Conservation (phyloP, 305 asterid genomes). For the Rubia peregrina region DNA sequence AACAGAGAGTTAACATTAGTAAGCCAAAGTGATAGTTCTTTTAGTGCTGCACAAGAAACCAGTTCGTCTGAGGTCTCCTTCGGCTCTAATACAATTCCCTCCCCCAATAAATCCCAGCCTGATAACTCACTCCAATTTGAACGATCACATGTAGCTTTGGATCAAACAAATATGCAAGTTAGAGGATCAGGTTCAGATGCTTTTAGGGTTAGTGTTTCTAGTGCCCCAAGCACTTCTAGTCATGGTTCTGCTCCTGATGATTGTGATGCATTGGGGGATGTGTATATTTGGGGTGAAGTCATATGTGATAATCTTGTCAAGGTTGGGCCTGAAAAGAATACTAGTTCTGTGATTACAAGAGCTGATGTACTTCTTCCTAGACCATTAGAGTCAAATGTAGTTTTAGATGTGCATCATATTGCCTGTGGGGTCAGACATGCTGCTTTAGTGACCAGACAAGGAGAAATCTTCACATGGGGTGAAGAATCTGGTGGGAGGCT, state of each 20-base stretch:
- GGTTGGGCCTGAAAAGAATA: slow-evolving; percentile 71
- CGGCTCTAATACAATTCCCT: slow-evolving; percentile 49
- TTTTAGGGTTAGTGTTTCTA: slow-evolving; percentile 91
- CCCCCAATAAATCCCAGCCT: slow-evolving; percentile 49
- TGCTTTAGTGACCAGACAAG: slow-evolving; percentile 80
- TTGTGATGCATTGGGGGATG: slow-evolving; percentile 90
- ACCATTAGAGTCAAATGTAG: slow-evolving; percentile 72
- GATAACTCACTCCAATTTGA: slow-evolving; percentile 45
- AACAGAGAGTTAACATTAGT: slow-evolving; percentile 64
- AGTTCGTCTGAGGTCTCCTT: slow-evolving; percentile 69
- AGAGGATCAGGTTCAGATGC: slow-evolving; percentile 82
- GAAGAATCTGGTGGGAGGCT: slow-evolving; percentile 98
- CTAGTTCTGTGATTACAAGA: slow-evolving; percentile 54
- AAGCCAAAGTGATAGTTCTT: slow-evolving; percentile 75
- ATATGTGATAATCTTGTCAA: slow-evolving; percentile 67
- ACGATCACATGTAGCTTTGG: slow-evolving; percentile 72
- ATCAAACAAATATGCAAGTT: slow-evolving; percentile 73
- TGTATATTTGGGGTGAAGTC: slow-evolving; percentile 98
- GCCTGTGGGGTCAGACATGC: slow-evolving; percentile 94
- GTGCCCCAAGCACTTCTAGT: slow-evolving; percentile 98
- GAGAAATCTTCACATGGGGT: slow-evolving; percentile 96
- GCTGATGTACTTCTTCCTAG: slow-evolving; percentile 80
- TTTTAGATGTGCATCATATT: slow-evolving; percentile 77
- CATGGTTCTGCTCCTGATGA: slow-evolving; percentile 94
- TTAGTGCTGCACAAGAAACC: slow-evolving; percentile 59